Percentiles rank a stretch among this genome's conserved stretches.
phyloP scores from a whole-genome alignment of 208 protist species.

The Tritrichomonas foetus region DNA sequence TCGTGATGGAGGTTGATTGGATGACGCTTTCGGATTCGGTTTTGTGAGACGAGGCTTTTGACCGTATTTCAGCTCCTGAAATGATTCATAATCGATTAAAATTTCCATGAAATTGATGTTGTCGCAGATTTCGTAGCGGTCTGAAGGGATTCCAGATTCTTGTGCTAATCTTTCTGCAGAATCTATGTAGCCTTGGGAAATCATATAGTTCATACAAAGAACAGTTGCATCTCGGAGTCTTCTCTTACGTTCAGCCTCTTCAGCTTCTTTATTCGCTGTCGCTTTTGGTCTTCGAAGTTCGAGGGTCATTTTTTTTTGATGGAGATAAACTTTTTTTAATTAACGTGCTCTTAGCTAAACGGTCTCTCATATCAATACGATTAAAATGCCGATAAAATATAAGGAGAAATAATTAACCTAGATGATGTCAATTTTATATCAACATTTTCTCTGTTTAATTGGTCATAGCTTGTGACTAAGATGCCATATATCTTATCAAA shows the following conservation, averaged over 20 bases:
- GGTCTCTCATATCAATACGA: too few relatives aligned
- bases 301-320: too few relatives aligned
- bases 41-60: neutral
- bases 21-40: neutral
- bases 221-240: neutral
- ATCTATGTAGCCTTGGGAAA: neutral
- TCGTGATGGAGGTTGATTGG: neutral
- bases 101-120: neutral
- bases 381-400: too few relatives aligned
- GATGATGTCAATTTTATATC: too few relatives aligned
- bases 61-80: conserved; percentile 35
- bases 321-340: too few relatives aligned
- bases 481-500: too few relatives aligned
- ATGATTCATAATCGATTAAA: neutral
- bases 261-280: neutral
- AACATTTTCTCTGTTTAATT: too few relatives aligned
- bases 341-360: too few relatives aligned
- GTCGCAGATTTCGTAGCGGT: neutral
- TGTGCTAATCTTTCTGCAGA: conserved; percentile 4
- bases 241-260: neutral
- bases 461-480: too few relatives aligned
- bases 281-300: neutral
- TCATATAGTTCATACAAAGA: neutral
- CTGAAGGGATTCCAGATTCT: conserved; percentile 36
- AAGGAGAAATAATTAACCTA: too few relatives aligned